Percentiles rank a stretch among this genome's conserved stretches.
These are phyloP conservation scores for Goffeauzyma gilvescens DNA, from an alignment of 768 basidiomycete genomes.

Conservation along the genomic window DNA sequence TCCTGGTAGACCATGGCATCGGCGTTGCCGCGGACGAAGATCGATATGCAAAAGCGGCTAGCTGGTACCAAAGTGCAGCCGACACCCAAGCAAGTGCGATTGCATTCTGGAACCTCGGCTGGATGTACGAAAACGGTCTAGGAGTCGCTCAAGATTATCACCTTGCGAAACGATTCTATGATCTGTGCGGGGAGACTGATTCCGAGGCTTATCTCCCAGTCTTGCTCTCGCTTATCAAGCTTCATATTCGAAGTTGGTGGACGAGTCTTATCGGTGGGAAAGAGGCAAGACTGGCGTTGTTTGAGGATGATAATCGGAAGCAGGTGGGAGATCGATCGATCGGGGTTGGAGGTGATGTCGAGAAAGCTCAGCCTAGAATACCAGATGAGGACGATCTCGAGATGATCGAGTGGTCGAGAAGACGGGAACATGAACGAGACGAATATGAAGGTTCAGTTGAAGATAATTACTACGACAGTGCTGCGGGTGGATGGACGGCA, in stretches of 20 bases:
- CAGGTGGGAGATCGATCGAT: too few species aligned
- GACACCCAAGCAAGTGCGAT: conserved; percentile 81
- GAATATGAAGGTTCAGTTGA: too few species aligned
- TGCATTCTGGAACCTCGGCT: conserved; percentile 95
- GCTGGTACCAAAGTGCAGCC: conserved; percentile 84
- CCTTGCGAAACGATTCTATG: conserved; percentile 89
- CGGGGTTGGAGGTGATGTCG: too few species aligned
- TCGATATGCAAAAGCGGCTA: conserved; percentile 73
- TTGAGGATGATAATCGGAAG: too few species aligned
- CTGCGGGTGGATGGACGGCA: too few species aligned
- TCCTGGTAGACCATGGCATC: conserved; percentile 7
- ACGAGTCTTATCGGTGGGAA: conserved; percentile 53
- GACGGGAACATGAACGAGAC: too few species aligned
- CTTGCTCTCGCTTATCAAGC: conserved; percentile 54
- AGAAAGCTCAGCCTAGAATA: too few species aligned
- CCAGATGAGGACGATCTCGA: too few species aligned
- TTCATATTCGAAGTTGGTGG: conserved; percentile 70
- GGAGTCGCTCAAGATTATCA: conserved; percentile 93
- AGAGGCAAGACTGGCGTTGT: conserved; percentile 10
- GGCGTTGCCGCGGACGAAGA: conserved; percentile 7
- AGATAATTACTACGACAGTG: too few species aligned
- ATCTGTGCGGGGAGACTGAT: conserved; percentile 70
- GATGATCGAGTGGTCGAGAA: too few species aligned
- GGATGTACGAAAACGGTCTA: conserved; percentile 96
- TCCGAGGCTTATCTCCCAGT: conserved; percentile 77